phyloP scores from a whole-genome alignment of 768 basidiomycete species.

The Kwoniella mangroviensis region DNA sequence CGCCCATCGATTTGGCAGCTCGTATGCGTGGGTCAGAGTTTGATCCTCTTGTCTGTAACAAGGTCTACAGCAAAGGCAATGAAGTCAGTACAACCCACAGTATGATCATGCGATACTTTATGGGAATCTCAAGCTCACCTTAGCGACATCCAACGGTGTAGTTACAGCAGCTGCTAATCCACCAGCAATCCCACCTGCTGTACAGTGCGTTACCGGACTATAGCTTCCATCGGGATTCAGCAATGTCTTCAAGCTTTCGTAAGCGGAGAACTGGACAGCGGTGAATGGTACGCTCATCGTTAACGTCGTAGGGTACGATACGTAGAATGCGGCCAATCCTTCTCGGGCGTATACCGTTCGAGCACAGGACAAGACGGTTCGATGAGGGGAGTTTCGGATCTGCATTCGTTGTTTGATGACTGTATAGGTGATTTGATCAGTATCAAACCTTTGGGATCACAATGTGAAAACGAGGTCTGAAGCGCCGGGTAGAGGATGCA shows the following conservation, averaged over 20 bases:
- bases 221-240: conserved; percentile 86
- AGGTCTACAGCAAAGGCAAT: conserved; percentile 61
- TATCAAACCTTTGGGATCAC: no score
- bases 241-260: conserved; percentile 85
- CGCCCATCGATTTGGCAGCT: conserved; percentile 77
- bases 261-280: conserved; percentile 95
- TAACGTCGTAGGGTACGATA: conserved; percentile 97
- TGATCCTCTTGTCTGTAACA: conserved; percentile 92
- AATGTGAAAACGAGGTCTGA: no score
- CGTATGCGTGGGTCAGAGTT: conserved; percentile 84
- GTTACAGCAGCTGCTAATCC: conserved; percentile 94
- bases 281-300: conserved; percentile 97
- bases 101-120: background rate
- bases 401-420: conserved; percentile 99
- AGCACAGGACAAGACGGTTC: conserved; percentile 83
- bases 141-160: conserved; percentile 95
- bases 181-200: conserved; percentile 89
- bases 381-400: conserved; percentile 88
- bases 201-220: conserved; percentile 89
- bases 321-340: conserved; percentile 89
- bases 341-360: conserved; percentile 80
- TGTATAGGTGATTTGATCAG: conserved; percentile 52
- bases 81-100: conserved; percentile 4
- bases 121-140: conserved; percentile 58
- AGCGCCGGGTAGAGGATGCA: no score